Base-by-base conservation (phyloP, 306 rosid species). In the Rosa persica region DNA sequence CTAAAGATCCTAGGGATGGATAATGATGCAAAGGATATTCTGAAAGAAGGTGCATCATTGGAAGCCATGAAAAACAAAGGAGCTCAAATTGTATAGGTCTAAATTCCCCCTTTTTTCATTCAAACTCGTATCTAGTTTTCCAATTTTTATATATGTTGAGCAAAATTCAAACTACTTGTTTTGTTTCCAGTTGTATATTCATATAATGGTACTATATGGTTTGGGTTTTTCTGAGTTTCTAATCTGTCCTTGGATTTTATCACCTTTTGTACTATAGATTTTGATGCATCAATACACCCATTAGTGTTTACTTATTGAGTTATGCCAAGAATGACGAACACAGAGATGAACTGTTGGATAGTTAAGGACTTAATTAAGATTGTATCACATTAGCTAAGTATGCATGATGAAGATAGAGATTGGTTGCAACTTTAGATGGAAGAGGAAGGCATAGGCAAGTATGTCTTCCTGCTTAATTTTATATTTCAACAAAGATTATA, bases 1-100 rank as follows among this genome's bases (percentile, higher is more conserved):
- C 92, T 90, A 55, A 89, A 84, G 83, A 83, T 85, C 89, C 97
- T 95, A 79, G 99, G 98, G 71, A 91, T 91, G 99, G 93, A 89
- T 76, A 84, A 89, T 67, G 97, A 95, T 72, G 99, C 96, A 9
- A 87, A 84, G 68, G 96, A 93, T 83, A 91, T 92, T 67, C 93
- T 93, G 67, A 83, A 89, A 82, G 99, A 89, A 36, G 98, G 97
- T 46, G 81, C 91, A 76, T 75, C 86, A 64, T 83, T 91, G 85
- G 99, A 91, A 83, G 89, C 88, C 82, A 84, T 62, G 39, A 81
- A 80, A 89, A 80, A 74, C 83, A 79, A 61, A 85, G 78, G 79
- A 81, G 80, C 55, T 90, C 87, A 85, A 78, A 84, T 25, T 88
- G 87, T 93, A 86, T 83, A 87, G 88, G 79, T 76, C 79, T 72